A percentile compares a stretch with the other conserved stretches of the same genome.
phyloP scores from a whole-genome alignment of 2,329 filamentous ascomycete genomes.

The Botrytis sinoallii region DNA sequence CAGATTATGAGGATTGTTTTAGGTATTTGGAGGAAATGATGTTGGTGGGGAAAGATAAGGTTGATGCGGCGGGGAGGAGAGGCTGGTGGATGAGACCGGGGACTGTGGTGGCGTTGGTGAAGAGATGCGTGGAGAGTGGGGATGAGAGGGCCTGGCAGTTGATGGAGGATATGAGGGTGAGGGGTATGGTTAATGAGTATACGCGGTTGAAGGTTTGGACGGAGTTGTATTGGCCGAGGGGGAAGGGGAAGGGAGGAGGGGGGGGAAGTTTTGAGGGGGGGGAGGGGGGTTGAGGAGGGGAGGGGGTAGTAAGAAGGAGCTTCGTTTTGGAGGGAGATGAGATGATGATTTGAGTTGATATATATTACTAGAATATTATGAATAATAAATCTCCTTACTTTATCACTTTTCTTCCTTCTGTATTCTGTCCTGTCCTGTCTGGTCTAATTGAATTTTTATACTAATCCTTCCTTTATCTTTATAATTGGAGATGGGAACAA shows the following conservation, averaged over 20 bases:
- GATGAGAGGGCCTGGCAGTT: constrained; percentile 32
- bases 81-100: constrained; percentile 38
- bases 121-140: constrained; percentile 24
- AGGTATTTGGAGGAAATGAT: constrained; percentile 51
- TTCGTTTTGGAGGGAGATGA: background rate
- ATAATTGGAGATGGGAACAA: too few relatives aligned
- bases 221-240: constrained; percentile 9
- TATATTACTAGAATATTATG: background rate
- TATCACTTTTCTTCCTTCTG: background rate
- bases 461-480: background rate
- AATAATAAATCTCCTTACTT: background rate
- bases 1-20: constrained; percentile 47
- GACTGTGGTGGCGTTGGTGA: constrained; percentile 28
- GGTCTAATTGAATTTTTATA: fast-evolving
- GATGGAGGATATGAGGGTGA: constrained; percentile 29
- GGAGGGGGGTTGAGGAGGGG: too few relatives aligned
- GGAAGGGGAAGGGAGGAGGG: background rate
- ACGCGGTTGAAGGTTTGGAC: constrained; percentile 5
- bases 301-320: too few relatives aligned
- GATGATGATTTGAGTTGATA: background rate
- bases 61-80: constrained; percentile 26
- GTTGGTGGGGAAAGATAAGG: constrained; percentile 37
- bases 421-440: fast-evolving
- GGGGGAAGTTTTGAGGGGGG: background rate
- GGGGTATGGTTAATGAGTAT: constrained; percentile 15